Percentiles rank a stretch among this genome's conserved stretches.
These are phyloP conservation scores for Kwoniella heveanensis DNA, from an alignment of 768 basidiomycete species.

Conservation along the genomic window DNA sequence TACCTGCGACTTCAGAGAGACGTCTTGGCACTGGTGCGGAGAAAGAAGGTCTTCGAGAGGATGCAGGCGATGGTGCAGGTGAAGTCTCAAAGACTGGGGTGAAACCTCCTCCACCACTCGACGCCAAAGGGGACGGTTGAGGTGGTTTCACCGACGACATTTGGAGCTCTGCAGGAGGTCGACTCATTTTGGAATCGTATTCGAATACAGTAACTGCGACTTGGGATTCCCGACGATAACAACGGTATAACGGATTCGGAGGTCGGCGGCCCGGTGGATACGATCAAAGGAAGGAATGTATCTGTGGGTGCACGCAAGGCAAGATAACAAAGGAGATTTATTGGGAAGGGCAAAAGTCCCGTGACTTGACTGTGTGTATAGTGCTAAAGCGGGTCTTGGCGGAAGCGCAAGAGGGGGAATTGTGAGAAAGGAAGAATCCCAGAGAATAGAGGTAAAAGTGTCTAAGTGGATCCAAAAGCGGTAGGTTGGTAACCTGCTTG, in stretches of 20 bases:
- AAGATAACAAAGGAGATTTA: not conserved
- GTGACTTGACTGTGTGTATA: not conserved
- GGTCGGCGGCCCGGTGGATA: not conserved
- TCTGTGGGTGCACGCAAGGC: not conserved
- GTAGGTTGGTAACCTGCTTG: no score
- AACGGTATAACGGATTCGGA: not conserved
- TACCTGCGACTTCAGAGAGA: constrained; percentile 18
- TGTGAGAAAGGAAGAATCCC: not conserved
- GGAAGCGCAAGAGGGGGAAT: not conserved
- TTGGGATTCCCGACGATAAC: not conserved
- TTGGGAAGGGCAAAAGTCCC: not conserved
- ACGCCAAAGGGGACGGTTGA: constrained; percentile 7
- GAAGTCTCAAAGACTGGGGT: constrained; percentile 28
- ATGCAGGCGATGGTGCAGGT: constrained; percentile 17
- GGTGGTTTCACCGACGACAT: constrained; percentile 25
- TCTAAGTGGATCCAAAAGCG: no score
- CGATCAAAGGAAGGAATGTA: not conserved
- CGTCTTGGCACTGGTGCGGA: constrained; percentile 14
- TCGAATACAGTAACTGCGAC: no score
- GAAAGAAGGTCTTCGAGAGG: constrained; percentile 21
- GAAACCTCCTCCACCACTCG: constrained; percentile 4
- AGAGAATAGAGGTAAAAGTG: not conserved
- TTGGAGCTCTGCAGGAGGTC: constrained; percentile 14
- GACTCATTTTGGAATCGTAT: not conserved
- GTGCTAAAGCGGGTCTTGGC: constrained; percentile 1